Base-by-base conservation (phyloP, 176 grass and related monocot species). In the Triticum monococcum region DNA sequence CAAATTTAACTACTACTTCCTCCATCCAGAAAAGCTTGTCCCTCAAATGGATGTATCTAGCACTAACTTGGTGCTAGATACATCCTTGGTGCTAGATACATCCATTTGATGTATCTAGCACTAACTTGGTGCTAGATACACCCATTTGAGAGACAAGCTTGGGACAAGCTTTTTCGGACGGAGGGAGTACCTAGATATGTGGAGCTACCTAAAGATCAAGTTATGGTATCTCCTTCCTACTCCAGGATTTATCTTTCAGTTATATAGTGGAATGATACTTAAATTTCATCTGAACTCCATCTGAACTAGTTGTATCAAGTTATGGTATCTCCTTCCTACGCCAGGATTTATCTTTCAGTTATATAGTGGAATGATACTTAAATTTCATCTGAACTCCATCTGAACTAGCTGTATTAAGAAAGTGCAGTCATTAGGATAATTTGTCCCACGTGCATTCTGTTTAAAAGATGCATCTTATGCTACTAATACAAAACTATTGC, bases 211-310 rank as follows among this genome's bases (percentile, higher is more conserved):
- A 20, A 73, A 24, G 35, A 75, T 90, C 25, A 17, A 63, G 6
- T 81, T 36, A 30, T 68, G 5, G 43, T n/a, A 43, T 40, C 7
- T 26, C 22, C 30, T 57, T 75, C 79, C 10, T 77, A 71, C 25
- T 80, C 33, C 59, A 32, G 56, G n/a, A 24, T 64, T n/a, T 62
- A 77, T 59, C 31, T 38, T 77, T 72, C 37, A 37, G 48, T 40
- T 83, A 64, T 86, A 71, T 41, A 83, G 64, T 7, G 12, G 63
- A 72, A 23, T 64, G 5, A 7, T 86, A 16, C n/a, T 26, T 72
- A 56, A 38, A 72, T 83, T 83, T 12, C 61, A 68, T 57, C 17
- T 38, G 37, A 38, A 38, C 37, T 38, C 37, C 37, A 38, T 38
- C 37, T 7, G 37, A 38, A 38, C 37, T n/a, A 84, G 73, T 63